Conservation (phyloP, 202 grass and related monocot genomes). For the Dendrocalamus latiflorus region DNA sequence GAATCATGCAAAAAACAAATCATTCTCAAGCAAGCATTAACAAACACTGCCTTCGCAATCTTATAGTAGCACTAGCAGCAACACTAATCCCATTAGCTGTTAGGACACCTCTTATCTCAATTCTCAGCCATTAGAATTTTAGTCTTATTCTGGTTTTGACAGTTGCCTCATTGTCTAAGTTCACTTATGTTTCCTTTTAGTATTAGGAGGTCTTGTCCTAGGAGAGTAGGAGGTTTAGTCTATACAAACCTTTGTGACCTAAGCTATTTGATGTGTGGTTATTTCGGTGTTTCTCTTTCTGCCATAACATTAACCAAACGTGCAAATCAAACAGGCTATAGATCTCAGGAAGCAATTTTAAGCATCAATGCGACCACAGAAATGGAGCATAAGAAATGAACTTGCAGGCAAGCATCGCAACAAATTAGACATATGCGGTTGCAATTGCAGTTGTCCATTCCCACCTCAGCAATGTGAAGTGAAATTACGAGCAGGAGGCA, state of each 20-base stretch:
- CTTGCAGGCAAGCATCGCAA: background rate
- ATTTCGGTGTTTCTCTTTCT: background rate
- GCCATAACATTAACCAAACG: background rate
- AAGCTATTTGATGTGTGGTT: no score
- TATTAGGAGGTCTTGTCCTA: background rate
- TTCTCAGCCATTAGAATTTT: background rate
- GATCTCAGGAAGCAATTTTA: background rate
- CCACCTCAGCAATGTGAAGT: background rate
- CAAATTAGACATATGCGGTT: background rate
- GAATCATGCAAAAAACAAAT: no score
- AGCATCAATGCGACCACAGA: background rate
- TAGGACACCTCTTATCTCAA: background rate
- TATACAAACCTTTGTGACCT: background rate
- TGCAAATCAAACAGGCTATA: background rate
- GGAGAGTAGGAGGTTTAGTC: no score
- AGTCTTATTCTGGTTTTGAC: background rate
- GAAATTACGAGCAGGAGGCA: background rate
- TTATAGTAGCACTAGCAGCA: background rate
- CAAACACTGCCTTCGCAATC: no score
- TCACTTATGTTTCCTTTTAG: background rate
- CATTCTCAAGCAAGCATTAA: no score
- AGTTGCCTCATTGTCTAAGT: background rate
- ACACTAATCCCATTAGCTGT: background rate
- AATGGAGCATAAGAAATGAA: background rate
- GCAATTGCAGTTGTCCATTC: background rate